Evolutionary conservation across 2,329 filamentous ascomycete genomes (phyloP), one percentile per base, ranked within the genome.

Genomic region (Sporothrix protearum): DNA sequence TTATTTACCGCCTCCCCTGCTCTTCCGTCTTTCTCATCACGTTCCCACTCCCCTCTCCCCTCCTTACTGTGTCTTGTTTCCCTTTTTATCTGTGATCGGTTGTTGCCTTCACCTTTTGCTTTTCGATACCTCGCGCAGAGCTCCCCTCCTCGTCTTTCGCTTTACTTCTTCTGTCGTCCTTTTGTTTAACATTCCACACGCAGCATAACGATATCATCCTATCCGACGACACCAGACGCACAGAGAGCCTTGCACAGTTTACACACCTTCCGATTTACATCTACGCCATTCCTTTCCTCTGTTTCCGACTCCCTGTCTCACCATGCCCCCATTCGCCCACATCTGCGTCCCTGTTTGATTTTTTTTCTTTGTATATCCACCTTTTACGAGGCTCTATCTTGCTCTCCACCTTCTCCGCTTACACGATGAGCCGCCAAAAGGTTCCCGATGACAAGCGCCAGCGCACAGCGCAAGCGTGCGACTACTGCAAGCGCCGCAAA

Each of bases 401-500:
- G 10, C 1, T 10, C 28, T 36, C 59, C 19, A 19, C 22, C 28
- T 10, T 36, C n/a, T 51, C 22, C 30, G 19, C 14, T 64, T 22
- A 36, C 49, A 72, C n/a, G 36, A 79, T 87, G 87, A 85, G 85
- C 75, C 83, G 86, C 76, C 83, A 83, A 68, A 87, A 83, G 78
- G 85, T 89, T 73, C 82, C 85, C 42, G 83, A 84, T 75, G 86
- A 89, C 74, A 87, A 89, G 78, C 84, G 88, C 74, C 86, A 88
- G 79, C 85, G 89, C 76, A 90, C 85, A 68, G 86, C 86, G 33
- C 85, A 88, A 75, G 89, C 89, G 53, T 91, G 89, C 78, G 86
- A 89, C 74, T 86, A 83, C 74, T 91, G 89, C 81, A 90, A 89
- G 80, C 83, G 85, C 73, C 85, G 88, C 73, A 91, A 91, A 78